A percentile compares a stretch with the other conserved stretches of the same genome.
Evolutionary conservation across 1,139 yeast species (phyloP).

Genomic region (Hansenula lynferdii): DNA sequence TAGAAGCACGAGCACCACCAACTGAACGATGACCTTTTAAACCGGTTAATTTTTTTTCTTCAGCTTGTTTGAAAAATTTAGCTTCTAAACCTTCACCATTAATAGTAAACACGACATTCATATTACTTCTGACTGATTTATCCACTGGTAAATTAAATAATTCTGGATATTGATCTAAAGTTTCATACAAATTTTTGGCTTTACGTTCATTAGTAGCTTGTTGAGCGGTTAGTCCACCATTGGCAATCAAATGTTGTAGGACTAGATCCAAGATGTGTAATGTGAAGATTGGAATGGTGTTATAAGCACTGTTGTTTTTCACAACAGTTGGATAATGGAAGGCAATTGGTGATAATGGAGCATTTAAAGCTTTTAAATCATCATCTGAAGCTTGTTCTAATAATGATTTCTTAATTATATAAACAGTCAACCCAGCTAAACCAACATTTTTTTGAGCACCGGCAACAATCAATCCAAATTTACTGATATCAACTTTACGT

Average conservation of each 20-base stretch:
- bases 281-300: conserved; percentile 92
- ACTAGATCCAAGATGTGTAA: conserved; percentile 82
- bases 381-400: conserved; percentile 64
- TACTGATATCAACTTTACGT: conserved; percentile 70
- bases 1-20: conserved; percentile 91
- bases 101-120: conserved; percentile 91
- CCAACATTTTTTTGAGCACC: conserved; percentile 99
- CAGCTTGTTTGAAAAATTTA: conserved; percentile 59
- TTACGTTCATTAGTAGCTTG: conserved; percentile 53
- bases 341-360: conserved; percentile 85
- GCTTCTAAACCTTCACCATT: conserved; percentile 58
- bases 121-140: conserved; percentile 61
- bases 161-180: conserved; percentile 60
- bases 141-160: conserved; percentile 64
- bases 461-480: conserved; percentile 86
- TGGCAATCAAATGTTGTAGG: conserved; percentile 43
- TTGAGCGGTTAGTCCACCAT: conserved; percentile 45
- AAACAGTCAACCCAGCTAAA: conserved; percentile 88
- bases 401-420: conserved; percentile 78
- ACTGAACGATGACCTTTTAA: conserved; percentile 93
- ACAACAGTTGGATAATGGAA: conserved; percentile 85
- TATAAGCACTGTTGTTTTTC: conserved; percentile 86
- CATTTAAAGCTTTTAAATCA: conserved; percentile 48
- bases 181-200: conserved; percentile 56
- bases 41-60: conserved; percentile 56